These are phyloP conservation scores for Aegilops longissima DNA, from an alignment of 176 grass and related monocot genomes.

Conservation along the genomic window DNA sequence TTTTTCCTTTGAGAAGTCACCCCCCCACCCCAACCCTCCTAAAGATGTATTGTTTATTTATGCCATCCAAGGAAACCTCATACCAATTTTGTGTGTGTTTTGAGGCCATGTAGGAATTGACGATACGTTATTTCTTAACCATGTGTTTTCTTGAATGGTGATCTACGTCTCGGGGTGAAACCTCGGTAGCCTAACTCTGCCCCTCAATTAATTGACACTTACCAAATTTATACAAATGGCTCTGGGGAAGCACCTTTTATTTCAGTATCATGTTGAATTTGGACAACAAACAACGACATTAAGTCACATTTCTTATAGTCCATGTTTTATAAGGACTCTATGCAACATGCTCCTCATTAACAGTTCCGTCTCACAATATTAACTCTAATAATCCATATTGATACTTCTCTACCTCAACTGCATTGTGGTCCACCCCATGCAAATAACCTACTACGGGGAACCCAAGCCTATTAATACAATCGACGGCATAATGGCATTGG, in stretches of 20 bases:
- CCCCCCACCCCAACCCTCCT: no score
- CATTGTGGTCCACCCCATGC: not conserved
- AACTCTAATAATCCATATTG: not conserved
- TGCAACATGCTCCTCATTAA: not conserved
- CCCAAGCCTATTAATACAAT: not conserved
- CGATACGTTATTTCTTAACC: not conserved
- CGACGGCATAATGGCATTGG: not conserved
- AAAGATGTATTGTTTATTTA: no score
- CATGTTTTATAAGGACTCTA: not conserved
- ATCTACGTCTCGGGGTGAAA: not conserved
- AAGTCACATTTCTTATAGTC: not conserved
- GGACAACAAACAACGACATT: not conserved
- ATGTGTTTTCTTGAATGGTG: not conserved
- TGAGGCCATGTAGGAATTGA: not conserved
- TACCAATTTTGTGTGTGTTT: not conserved
- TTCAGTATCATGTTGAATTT: not conserved
- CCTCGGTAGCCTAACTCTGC: not conserved
- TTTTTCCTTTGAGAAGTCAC: no score
- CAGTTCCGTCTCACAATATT: not conserved
- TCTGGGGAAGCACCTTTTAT: not conserved
- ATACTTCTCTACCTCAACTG: not conserved
- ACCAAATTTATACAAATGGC: not conserved
- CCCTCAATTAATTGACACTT: not conserved
- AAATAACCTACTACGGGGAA: not conserved
- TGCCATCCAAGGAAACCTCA: no score